Conservation (phyloP, 495 filamentous ascomycete genomes). For the Cryomyces antarcticus region DNA sequence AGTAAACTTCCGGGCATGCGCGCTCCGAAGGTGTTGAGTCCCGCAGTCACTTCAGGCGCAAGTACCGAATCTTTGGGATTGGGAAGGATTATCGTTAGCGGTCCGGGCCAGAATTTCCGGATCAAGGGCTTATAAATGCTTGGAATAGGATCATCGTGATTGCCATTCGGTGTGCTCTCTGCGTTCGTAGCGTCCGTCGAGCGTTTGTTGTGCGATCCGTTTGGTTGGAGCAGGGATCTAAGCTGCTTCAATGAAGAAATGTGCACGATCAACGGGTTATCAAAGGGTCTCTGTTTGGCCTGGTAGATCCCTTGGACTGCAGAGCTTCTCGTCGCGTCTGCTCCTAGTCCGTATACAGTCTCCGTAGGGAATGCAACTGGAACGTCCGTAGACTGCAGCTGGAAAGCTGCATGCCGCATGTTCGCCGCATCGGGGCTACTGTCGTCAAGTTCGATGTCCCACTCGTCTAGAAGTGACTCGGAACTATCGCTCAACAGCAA, state of each 20-base stretch:
- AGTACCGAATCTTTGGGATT: conserved; percentile 47
- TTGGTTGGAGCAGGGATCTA: conserved; percentile 32
- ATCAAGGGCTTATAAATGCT: conserved; percentile 68
- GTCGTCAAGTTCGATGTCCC: conserved; percentile 4
- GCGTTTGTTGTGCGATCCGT: not conserved
- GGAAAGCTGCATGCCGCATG: conserved; percentile 33
- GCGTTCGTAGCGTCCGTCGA: conserved; percentile 4
- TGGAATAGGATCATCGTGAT: conserved; percentile 36
- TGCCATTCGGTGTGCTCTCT: conserved; percentile 11
- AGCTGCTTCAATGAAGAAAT: conserved; percentile 68
- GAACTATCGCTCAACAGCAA: not conserved
- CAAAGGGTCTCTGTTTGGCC: conserved; percentile 73
- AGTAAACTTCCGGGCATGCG: conserved; percentile 72
- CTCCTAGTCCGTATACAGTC: conserved; percentile 91
- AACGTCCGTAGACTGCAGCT: conserved; percentile 38
- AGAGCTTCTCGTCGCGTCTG: conserved; percentile 66
- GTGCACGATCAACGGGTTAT: conserved; percentile 93
- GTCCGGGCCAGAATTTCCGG: conserved; percentile 77
- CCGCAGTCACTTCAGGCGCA: conserved; percentile 74
- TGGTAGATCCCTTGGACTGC: conserved; percentile 85
- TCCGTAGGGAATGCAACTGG: conserved; percentile 95
- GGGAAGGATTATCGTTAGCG: conserved; percentile 77
- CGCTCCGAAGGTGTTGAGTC: conserved; percentile 63
- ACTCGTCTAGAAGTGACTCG: conserved; percentile 6
- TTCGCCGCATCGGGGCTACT: conserved; percentile 5